phyloP scores from a whole-genome alignment of 257 asterid genomes.

The Knoxia roxburghii region DNA sequence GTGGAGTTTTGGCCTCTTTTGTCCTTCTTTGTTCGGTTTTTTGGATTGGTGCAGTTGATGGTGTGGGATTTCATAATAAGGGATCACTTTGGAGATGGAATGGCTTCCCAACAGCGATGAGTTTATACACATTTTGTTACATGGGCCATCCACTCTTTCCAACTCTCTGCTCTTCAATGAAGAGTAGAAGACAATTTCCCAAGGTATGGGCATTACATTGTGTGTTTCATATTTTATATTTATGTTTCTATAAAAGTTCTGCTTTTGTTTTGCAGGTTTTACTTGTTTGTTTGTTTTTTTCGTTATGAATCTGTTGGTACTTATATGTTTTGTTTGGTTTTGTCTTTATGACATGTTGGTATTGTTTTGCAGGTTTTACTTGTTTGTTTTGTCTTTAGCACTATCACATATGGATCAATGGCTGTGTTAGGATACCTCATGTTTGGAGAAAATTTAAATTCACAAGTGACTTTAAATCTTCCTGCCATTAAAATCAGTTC shows the following conservation, averaged over 20 bases:
- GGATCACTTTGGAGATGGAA: constrained; percentile 29
- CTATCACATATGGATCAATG: constrained; percentile 38
- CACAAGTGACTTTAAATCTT: constrained; percentile 45
- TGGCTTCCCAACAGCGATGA: constrained; percentile 38
- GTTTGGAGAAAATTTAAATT: constrained; percentile 37
- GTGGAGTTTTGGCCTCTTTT: constrained; percentile 40
- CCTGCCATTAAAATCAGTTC: constrained; percentile 29
- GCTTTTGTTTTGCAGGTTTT: neutral
- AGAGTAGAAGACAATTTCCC: constrained; percentile 27
- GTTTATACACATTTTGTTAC: constrained; percentile 48
- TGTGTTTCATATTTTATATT: no score
- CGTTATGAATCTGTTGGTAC: no score
- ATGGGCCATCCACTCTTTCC: constrained; percentile 53
- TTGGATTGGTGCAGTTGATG: constrained; percentile 46
- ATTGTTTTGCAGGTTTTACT: constrained; percentile 40
- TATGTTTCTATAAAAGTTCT: no score
- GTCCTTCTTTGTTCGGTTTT: constrained; percentile 24
- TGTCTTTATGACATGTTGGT: no score
- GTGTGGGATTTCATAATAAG: constrained; percentile 35
- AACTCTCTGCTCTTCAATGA: constrained; percentile 38
- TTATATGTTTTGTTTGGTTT: no score
- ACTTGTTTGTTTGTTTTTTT: neutral
- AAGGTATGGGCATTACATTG: constrained; percentile 11
- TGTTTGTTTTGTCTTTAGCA: constrained; percentile 36
- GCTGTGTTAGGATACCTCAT: constrained; percentile 38